Percentiles rank a stretch among this genome's conserved stretches.
phyloP scores from a whole-genome alignment of 2,329 filamentous ascomycete genomes.

The Neofusicoccum kwambonambiense region DNA sequence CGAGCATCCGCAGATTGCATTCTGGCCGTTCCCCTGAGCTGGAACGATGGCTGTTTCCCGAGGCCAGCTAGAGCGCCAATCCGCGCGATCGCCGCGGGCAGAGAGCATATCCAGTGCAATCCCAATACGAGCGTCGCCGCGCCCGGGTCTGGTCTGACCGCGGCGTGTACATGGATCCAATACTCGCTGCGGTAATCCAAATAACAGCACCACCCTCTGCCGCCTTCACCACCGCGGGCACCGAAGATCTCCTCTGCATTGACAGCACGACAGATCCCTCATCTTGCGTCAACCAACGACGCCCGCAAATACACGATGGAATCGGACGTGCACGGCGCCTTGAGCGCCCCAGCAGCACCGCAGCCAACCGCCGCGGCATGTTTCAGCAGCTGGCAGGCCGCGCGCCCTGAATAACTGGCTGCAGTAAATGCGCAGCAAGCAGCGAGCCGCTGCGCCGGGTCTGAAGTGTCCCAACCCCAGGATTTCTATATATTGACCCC shows the following conservation, averaged over 20 bases:
- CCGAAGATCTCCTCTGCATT: background rate
- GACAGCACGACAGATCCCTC: conserved; percentile 8
- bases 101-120: background rate
- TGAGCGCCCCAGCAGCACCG: background rate
- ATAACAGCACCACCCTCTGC: background rate
- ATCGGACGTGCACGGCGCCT: conserved; percentile 10
- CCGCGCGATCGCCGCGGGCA: no score
- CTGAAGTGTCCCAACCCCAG: background rate
- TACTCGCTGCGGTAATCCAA: conserved; percentile 5
- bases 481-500: conserved; percentile 12
- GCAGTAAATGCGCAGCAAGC: background rate
- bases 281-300: conserved; percentile 15
- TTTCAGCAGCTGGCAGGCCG: conserved; percentile 16
- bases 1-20: conserved; percentile 7
- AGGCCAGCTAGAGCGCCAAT: background rate
- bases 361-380: conserved; percentile 8
- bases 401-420: background rate
- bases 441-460: background rate
- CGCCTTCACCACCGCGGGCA: background rate
- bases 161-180: background rate
- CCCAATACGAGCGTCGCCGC: background rate
- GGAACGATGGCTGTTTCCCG: background rate
- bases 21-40: conserved; percentile 9
- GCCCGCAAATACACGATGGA: conserved; percentile 9
- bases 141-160: background rate